Evolutionary conservation across 305 asterid genomes (phyloP).

Genomic region (Striga hermonthica): DNA sequence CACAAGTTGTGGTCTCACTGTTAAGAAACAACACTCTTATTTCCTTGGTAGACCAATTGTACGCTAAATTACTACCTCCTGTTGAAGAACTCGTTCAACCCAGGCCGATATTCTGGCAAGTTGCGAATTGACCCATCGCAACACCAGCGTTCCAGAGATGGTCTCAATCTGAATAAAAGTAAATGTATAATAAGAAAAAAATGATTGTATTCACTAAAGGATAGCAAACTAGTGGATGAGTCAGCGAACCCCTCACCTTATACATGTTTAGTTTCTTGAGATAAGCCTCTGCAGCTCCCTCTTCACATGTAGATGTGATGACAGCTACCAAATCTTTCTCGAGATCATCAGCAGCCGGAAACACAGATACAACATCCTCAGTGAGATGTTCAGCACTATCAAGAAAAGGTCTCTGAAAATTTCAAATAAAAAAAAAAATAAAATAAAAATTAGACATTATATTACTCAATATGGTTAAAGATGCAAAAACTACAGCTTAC

Average conservation of each 20-base stretch:
- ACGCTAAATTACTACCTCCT: slow-evolving; percentile 63
- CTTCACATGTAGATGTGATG: slow-evolving; percentile 68
- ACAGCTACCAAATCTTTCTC: slow-evolving; percentile 67
- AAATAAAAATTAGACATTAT: slow-evolving; percentile 31
- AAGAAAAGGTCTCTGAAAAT: slow-evolving; percentile 81
- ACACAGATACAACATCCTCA: slow-evolving; percentile 88
- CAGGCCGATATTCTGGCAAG: slow-evolving; percentile 84
- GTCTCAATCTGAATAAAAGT: slow-evolving; percentile 63
- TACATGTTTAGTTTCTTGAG: slow-evolving; percentile 67
- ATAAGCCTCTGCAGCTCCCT: slow-evolving; percentile 73
- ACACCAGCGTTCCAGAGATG: slow-evolving; percentile 90
- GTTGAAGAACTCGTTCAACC: slow-evolving; percentile 94
- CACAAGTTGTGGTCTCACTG: neutral
- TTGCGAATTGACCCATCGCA: slow-evolving; percentile 97
- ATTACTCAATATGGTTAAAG: slow-evolving; percentile 26
- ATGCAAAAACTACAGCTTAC: slow-evolving; percentile 44
- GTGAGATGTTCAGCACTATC: slow-evolving; percentile 89
- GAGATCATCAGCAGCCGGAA: slow-evolving; percentile 91
- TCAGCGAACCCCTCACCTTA: slow-evolving; percentile 52
- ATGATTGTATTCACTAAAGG: neutral
- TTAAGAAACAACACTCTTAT: slow-evolving; percentile 18
- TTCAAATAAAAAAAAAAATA: too few relatives aligned
- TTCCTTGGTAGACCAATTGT: slow-evolving; percentile 19
- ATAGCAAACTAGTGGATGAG: neutral
- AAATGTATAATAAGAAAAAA: slow-evolving; percentile 14